A percentile compares a stretch with the other conserved stretches of the same genome.
These are phyloP conservation scores for Zymoseptoria tritici DNA, from an alignment of 2,329 filamentous ascomycete genomes.

Conservation along the genomic window DNA sequence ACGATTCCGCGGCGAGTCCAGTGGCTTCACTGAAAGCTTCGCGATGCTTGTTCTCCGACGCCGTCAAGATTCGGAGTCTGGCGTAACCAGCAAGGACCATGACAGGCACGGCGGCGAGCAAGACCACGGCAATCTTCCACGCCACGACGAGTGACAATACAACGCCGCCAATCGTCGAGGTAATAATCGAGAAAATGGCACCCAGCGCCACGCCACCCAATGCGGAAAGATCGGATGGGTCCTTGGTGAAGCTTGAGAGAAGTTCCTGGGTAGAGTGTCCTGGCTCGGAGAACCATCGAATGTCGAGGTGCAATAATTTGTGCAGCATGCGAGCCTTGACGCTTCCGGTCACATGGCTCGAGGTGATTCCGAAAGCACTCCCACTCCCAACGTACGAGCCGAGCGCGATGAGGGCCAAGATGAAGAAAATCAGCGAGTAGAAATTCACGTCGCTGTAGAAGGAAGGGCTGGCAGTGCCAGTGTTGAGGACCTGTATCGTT, in stretches of 20 bases:
- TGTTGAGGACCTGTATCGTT: constrained; percentile 39
- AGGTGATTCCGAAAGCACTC: constrained; percentile 43
- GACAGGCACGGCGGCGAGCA: constrained; percentile 43
- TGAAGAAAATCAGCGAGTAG: constrained; percentile 46
- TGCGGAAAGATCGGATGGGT: constrained; percentile 42
- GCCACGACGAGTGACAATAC: constrained; percentile 42
- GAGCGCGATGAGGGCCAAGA: constrained; percentile 46
- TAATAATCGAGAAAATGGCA: constrained; percentile 43
- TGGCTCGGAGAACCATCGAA: constrained; percentile 42
- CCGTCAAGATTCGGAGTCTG: constrained; percentile 43
- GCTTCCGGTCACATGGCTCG: constrained; percentile 39
- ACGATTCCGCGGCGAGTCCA: constrained; percentile 59
- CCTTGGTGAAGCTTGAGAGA: constrained; percentile 41
- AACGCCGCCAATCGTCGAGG: constrained; percentile 42
- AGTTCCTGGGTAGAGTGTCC: constrained; percentile 39
- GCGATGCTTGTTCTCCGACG: constrained; percentile 56
- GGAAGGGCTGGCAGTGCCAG: constrained; percentile 25
- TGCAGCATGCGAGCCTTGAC: constrained; percentile 42
- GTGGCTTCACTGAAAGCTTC: constrained; percentile 58
- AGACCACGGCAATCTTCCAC: constrained; percentile 46
- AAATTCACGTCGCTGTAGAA: constrained; percentile 28
- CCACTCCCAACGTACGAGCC: constrained; percentile 38
- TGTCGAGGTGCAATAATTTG: constrained; percentile 49
- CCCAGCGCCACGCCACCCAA: constrained; percentile 45
- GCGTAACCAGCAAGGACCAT: constrained; percentile 42